Evolutionary conservation across 768 basidiomycete species (phyloP).

Genomic region (Boletellus sp.): DNA sequence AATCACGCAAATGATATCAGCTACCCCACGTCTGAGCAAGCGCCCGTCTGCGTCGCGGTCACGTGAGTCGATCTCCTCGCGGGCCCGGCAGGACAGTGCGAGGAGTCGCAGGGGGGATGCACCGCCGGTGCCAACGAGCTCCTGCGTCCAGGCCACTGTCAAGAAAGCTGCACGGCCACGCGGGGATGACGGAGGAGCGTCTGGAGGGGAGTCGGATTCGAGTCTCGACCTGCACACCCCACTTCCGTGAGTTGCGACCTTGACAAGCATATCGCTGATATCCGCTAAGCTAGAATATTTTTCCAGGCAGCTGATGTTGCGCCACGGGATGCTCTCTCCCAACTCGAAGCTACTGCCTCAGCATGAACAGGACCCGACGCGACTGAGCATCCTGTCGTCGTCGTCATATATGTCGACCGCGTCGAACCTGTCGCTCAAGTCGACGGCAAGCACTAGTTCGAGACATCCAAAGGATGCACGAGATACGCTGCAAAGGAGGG

Average conservation of each 20-base stretch:
- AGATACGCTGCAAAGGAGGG: constrained; percentile 53
- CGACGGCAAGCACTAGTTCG: constrained; percentile 22
- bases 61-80: constrained; percentile 19
- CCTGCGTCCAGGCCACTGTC: background rate
- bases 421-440: constrained; percentile 25
- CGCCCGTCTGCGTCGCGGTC: constrained; percentile 20
- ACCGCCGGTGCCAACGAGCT: constrained; percentile 10
- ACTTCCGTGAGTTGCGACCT: constrained; percentile 50
- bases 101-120: constrained; percentile 10
- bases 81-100: constrained; percentile 14
- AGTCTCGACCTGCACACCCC: constrained; percentile 68
- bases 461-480: constrained; percentile 47
- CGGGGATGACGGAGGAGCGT: background rate
- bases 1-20: constrained; percentile 37
- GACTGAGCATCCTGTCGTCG: constrained; percentile 27
- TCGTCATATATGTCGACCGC: constrained; percentile 26
- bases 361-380: constrained; percentile 10
- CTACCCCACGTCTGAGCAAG: constrained; percentile 36
- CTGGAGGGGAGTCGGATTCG: constrained; percentile 48
- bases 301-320: constrained; percentile 61
- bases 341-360: constrained; percentile 55
- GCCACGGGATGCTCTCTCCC: constrained; percentile 63
- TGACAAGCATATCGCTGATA: constrained; percentile 2
- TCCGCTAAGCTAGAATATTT: background rate
- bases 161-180: background rate